Percentiles rank a stretch among this genome's conserved stretches.
Conservation (phyloP, 139 green algal species). For the Pleodorina starrii region DNA sequence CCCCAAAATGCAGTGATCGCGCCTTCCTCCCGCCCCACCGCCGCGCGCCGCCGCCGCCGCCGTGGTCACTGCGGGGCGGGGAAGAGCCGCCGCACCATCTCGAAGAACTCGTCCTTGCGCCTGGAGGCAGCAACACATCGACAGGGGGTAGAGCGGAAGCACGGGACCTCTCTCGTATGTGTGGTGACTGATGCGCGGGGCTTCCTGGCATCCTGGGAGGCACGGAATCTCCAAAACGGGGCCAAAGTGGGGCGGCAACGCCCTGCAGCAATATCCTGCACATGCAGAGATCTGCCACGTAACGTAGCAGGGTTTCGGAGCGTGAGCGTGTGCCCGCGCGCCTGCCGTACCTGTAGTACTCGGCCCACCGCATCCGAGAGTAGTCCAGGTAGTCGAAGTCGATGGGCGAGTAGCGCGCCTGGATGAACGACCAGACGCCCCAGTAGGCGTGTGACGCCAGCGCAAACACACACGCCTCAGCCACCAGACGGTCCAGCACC, state of each 20-base stretch:
- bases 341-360: conserved; percentile 82
- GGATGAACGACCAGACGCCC: conserved; percentile 92
- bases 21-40: no score
- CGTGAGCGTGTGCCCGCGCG: no score
- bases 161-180: no score
- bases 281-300: no score
- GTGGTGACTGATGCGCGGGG: no score
- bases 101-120: conserved; percentile 74
- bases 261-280: no score
- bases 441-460: conserved; percentile 94
- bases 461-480: conserved; percentile 87
- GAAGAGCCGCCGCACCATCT: conserved; percentile 46
- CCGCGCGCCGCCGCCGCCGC: no score
- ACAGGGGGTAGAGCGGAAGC: not conserved
- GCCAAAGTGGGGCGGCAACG: no score
- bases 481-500: conserved; percentile 61
- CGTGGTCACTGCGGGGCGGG: not conserved
- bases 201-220: no score
- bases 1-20: no score
- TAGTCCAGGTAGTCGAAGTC: conserved; percentile 95
- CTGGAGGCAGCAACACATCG: not conserved
- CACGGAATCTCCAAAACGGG: no score
- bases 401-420: conserved; percentile 83
- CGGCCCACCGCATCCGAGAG: conserved; percentile 68
- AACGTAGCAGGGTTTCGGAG: no score